Percentiles rank a stretch among this genome's conserved stretches.
These are phyloP conservation scores for Citrus hindsii DNA, from an alignment of 345 rosid species.

Conservation along the genomic window DNA sequence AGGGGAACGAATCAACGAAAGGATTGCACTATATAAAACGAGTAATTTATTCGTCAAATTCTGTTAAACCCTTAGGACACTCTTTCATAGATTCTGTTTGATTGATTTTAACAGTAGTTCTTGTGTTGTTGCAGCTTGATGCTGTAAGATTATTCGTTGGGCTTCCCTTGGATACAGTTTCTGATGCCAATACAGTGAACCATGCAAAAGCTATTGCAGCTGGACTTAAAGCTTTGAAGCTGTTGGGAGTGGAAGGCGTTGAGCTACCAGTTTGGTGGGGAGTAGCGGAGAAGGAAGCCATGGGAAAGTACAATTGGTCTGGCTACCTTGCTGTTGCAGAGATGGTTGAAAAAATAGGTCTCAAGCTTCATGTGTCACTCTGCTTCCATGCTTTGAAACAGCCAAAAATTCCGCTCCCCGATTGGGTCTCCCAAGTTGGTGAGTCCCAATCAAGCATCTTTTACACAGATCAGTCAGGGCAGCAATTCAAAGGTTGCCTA, in stretches of 20 bases:
- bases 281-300: conserved; percentile 77
- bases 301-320: conserved; percentile 81
- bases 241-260: conserved; percentile 83
- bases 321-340: conserved; percentile 76
- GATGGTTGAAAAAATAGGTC: conserved; percentile 69
- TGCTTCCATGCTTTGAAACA: conserved; percentile 59
- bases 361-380: conserved; percentile 77
- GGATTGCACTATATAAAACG: background rate
- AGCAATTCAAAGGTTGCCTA: conserved; percentile 53
- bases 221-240: conserved; percentile 81
- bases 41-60: background rate
- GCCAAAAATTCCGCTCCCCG: conserved; percentile 55
- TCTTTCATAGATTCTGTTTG: background rate
- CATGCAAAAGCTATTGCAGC: conserved; percentile 73
- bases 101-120: background rate
- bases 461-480: conserved; percentile 55
- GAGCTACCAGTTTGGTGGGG: conserved; percentile 98
- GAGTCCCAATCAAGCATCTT: conserved; percentile 51
- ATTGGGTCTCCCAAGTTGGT: conserved; percentile 63
- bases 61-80: background rate
- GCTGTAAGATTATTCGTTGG: conserved; percentile 71
- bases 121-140: conserved; percentile 39
- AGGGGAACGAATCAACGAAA: background rate
- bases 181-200: conserved; percentile 53
- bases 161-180: conserved; percentile 76